Percentiles rank a stretch among this genome's conserved stretches.
Evolutionary conservation across 768 basidiomycete species (phyloP).

Genomic region (Lentinus tigrinus): DNA sequence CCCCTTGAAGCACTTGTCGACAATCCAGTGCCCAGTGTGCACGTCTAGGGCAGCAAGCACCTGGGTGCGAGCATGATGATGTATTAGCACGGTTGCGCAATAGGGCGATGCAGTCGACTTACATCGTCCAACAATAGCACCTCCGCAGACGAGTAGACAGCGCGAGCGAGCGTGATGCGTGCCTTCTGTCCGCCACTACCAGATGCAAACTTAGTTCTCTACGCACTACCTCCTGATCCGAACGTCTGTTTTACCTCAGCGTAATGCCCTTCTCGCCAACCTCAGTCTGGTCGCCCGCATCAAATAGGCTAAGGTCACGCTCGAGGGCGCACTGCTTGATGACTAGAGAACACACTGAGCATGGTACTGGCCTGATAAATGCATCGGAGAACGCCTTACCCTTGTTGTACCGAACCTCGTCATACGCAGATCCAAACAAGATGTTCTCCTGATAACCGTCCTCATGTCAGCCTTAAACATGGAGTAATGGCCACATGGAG

Average conservation of each 20-base stretch:
- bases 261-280: conserved; percentile 59
- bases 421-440: conserved; percentile 44
- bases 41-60: conserved; percentile 52
- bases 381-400: conserved; percentile 20
- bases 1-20: conserved; percentile 48
- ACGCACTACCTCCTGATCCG: too few species aligned
- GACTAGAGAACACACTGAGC: conserved; percentile 20
- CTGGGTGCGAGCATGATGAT: conserved; percentile 7
- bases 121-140: conserved; percentile 75
- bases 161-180: conserved; percentile 55
- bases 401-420: conserved; percentile 42
- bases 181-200: conserved; percentile 49
- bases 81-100: too few species aligned
- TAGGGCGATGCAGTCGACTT: too few species aligned
- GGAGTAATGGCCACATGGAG: conserved; percentile 56
- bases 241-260: conserved; percentile 27
- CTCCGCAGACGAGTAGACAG: conserved; percentile 58
- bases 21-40: conserved; percentile 51
- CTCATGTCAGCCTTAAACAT: neutral
- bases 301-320: conserved; percentile 45
- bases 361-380: neutral
- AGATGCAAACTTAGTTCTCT: neutral
- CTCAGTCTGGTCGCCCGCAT: conserved; percentile 51
- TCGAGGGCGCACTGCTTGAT: conserved; percentile 40
- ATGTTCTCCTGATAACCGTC: conserved; percentile 41